Evolutionary conservation across 441 rosid species (phyloP).

Genomic region (Biscutella laevigata): DNA sequence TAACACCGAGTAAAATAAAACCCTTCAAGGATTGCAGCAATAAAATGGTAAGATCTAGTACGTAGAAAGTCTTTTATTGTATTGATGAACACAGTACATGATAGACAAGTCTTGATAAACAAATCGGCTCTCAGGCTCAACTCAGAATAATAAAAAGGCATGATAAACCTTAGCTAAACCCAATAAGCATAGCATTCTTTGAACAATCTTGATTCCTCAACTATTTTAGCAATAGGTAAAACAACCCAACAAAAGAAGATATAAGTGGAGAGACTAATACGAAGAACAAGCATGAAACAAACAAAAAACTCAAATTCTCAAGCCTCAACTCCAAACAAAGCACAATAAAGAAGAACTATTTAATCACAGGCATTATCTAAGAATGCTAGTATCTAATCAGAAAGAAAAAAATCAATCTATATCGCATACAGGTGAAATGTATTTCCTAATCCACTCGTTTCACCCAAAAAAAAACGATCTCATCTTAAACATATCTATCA

Average conservation of each 20-base stretch:
- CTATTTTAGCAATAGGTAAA: too few relatives aligned
- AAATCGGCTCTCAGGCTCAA: background rate
- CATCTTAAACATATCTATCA: background rate
- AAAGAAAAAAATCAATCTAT: too few relatives aligned
- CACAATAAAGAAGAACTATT: too few relatives aligned
- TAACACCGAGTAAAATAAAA: background rate
- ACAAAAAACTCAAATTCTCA: too few relatives aligned
- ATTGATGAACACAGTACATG: too few relatives aligned
- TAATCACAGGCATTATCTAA: too few relatives aligned
- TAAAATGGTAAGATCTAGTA: background rate
- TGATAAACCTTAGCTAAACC: background rate
- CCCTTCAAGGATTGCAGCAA: background rate
- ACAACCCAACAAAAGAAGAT: slow-evolving; percentile 1
- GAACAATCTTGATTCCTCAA: too few relatives aligned
- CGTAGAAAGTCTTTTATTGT: background rate
- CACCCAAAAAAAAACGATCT: too few relatives aligned
- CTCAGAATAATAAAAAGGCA: background rate
- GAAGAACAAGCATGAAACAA: background rate
- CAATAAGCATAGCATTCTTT: background rate
- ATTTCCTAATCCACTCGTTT: background rate
- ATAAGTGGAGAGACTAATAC: background rate
- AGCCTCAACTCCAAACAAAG: too few relatives aligned
- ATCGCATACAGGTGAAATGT: background rate
- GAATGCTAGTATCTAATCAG: too few relatives aligned
- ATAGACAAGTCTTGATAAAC: too few relatives aligned